Evolutionary conservation across 2,329 filamentous ascomycete species (phyloP), one percentile per base, ranked within the genome.

Genomic region (Fusarium paranaense): DNA sequence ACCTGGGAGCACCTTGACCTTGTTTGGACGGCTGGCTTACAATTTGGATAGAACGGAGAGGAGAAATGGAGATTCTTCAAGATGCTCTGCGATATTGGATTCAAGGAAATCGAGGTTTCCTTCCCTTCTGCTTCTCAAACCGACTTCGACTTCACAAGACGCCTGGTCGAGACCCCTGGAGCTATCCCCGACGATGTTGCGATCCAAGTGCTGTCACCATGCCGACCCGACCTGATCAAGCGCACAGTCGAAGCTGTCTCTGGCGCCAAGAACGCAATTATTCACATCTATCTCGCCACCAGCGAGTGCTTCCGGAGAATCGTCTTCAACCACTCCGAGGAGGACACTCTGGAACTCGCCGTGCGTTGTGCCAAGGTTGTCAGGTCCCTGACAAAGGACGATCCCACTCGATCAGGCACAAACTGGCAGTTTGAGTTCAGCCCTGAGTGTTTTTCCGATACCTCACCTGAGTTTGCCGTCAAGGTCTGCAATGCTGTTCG

Each of bases 61-160:
- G 95, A 98, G 87, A 98, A 98, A 86, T 97, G 93, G 91, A 88
- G 89, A 71, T 98, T 95, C 88, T 98, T 98, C 88, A 92, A 95
- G 85, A 97, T 97, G 95, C 90, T 98, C 63, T 91, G 93, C 79
- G 91, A 96, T 71, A 89, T 98, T 59, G 96, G 97, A 78, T 98
- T 97, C 89, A 98, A 98, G 86, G 96, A 98, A 85, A 98, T 98
- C 75, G 96, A 98, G 82, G 93, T 98, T 22, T 97, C 95, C 6
- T 98, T 98, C 85, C 96, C 96, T 59, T 97, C 95, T 0, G 95
- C 96, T 16, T 98, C 95, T 42, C 93, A 97, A 81, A 98, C 94
- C 80, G 97, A 98, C 85, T 98, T 95, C 86, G 94, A 98, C 86
- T 98, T 98, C 81, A 98, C 95, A 45, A 90, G 95, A 76, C 91